Base-by-base conservation (phyloP, 139 green algal species). In the Pseudopediastrum boryanum region DNA sequence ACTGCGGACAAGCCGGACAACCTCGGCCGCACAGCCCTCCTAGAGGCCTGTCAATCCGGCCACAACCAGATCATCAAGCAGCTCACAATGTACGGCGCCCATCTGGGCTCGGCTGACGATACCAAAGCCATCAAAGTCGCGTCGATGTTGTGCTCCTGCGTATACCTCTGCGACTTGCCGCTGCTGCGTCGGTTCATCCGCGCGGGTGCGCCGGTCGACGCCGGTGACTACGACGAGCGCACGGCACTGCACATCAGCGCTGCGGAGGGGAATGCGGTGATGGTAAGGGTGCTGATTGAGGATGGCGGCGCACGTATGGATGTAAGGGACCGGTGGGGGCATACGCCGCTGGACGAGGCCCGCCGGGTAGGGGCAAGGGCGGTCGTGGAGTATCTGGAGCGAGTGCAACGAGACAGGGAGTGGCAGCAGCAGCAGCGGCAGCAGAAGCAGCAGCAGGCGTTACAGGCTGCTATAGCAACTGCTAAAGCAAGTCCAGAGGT, bases 201-300 rank as follows among this genome's bases (percentile, higher is more conserved):
- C 10, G 86, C 86, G 6, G 87, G 84, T 1, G 87, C 86, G 4
- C 46, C 81, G n/a, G 77, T 87, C 29, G 61, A 92, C 56, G 52
- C 80, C 3, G 75, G 69, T 1, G 89, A 93, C 81, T 93, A 90
- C 64, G 88, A 94, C 80, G 59, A 81, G 63, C 84, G 90, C 65
- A 88, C 77, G 25, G 75, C 90, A 4, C 82, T 93, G 50, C 90
- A 94, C 83, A 89, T 93, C 64, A 83, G 77, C 21, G 90, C 88
- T 2, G 84, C 88, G 0, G 87, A 92, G 56, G 87, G 85, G 69
- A 89, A 91, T 67, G 48, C 87, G 6, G 75, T 78, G 13, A 79
- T 82, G 13, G 83, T 83, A 7, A 79, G 76, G 56, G 43, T 87
- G 56, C 78, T 87, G 33, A 29, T 85, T 0, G 75, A 85, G 67